Evolutionary conservation across 2,329 filamentous ascomycete species (phyloP).

Genomic region (Chalaropsis thielavioides): DNA sequence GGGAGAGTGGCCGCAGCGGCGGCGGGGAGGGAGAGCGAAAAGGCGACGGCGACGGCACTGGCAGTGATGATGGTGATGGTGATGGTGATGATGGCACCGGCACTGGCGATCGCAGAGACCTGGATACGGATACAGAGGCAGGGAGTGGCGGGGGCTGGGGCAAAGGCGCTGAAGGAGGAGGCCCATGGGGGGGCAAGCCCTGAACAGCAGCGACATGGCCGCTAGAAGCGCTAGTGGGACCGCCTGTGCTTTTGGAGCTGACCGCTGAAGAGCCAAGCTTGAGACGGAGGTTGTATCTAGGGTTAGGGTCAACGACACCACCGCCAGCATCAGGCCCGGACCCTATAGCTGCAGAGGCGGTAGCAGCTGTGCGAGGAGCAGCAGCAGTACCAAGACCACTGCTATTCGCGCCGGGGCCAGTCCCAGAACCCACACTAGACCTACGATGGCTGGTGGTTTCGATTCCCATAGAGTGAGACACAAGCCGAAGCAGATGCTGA

Average conservation of each 20-base stretch:
- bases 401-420: background rate
- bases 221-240: background rate
- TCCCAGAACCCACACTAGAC: background rate
- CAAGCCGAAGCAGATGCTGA: background rate
- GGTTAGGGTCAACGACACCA: background rate
- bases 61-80: background rate
- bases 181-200: background rate
- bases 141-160: background rate
- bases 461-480: slow-evolving; percentile 4
- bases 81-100: background rate
- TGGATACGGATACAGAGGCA: background rate
- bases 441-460: background rate
- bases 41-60: background rate
- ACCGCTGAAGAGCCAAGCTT: background rate
- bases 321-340: background rate
- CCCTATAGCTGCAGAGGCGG: background rate
- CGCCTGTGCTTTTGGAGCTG: background rate
- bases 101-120: background rate
- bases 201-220: background rate
- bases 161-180: background rate
- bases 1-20: background rate
- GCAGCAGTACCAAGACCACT: background rate
- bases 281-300: background rate
- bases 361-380: background rate
- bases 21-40: background rate